Base-by-base conservation (phyloP, 176 grass and related monocot species). In the Hordeum marinum region DNA sequence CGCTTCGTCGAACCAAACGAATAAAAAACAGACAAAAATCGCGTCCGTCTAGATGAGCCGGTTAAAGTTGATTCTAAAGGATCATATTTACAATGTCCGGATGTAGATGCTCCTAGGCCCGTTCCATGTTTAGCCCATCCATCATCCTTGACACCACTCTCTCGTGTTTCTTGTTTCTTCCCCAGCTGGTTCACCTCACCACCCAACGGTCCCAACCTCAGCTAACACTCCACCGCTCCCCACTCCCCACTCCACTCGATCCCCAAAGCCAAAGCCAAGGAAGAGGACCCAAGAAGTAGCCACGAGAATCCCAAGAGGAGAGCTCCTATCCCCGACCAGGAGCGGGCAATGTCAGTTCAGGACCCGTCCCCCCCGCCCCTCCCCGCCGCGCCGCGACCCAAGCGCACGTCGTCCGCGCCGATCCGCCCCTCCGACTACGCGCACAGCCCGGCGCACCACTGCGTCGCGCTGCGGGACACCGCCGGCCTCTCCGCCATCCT, bases 371-470 rank as follows among this genome's bases (percentile, higher is more conserved):
- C 84, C 57, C 13, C 1, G 50, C 50, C 50, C 17, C 50, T 55
- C 50, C 50, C 50, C 50, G 50, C 50, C 50, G 50, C 74, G 74
- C 43, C 58, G 73, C 79, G 84, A 27, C 59, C 90, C 20, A 89
- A 92, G 84, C 83, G 80, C 78, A 87, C 87, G 23, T 87, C 84
- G 12, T 86, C 90, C 68, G 87, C 87, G 54, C 78, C 89, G 59
- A 88, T 95, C 63, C 89, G 85, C 1, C 85, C 93, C 8, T 63
- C 54, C 0, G 89, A 93, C 26, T 98, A 95, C 85, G 74, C 91
- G 36, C 93, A 98, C 75, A 95, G 93, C 77, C 91, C 89, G 2
- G 81, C 89, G 6, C 95, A 98, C 80, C 72, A 95, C 83, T 82
- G 86, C 60, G 83, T 98, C 11, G 87, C 90, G 31, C 62, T 87